These are phyloP conservation scores for Leccinum ponderosum DNA, from an alignment of 1,284 basidiomycete genomes.

Conservation along the genomic window DNA sequence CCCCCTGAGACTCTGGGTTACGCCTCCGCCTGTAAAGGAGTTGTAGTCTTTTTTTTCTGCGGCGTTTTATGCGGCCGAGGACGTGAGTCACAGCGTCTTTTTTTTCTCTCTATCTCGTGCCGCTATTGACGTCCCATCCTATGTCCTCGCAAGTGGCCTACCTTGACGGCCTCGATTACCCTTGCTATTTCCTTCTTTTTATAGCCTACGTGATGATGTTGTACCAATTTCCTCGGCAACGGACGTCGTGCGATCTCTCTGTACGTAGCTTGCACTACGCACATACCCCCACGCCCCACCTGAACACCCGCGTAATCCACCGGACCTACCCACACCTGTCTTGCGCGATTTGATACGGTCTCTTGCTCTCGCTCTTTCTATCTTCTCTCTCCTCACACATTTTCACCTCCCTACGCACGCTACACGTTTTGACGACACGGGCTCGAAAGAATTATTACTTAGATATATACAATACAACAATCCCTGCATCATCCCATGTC, in stretches of 20 bases:
- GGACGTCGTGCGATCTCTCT: constrained; percentile 1
- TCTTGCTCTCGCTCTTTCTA: neutral
- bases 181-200: neutral
- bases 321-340: constrained; percentile 1
- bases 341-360: neutral
- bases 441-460: neutral
- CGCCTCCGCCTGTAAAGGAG: too few relatives aligned
- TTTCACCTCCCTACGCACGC: neutral
- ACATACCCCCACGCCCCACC: neutral
- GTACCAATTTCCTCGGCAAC: constrained; percentile 4
- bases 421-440: neutral
- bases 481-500: neutral
- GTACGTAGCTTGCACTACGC: neutral
- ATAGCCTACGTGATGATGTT: constrained; percentile 5
- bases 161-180: neutral
- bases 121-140: neutral
- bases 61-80: neutral
- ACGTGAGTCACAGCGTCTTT: constrained; percentile 13
- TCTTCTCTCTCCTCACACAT: neutral
- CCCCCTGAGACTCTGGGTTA: too few relatives aligned
- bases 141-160: neutral
- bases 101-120: neutral
- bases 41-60: constrained; percentile 6
- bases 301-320: neutral
- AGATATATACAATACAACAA: neutral